Conservation (phyloP, 208 protist genomes). For the Porcisia hertigi region DNA sequence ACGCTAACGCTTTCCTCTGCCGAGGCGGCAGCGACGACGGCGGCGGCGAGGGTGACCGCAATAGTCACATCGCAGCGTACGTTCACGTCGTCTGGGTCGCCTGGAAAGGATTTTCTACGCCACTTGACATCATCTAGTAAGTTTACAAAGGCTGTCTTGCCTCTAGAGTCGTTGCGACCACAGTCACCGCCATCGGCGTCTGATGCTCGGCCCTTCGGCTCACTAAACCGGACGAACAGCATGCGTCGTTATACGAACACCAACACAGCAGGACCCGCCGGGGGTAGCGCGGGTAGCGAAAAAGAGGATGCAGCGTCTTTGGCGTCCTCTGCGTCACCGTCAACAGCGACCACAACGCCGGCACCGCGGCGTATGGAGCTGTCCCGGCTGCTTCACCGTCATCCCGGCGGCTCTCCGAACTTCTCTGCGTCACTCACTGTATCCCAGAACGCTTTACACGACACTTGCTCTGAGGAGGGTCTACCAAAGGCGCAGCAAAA, state of each 20-base stretch:
- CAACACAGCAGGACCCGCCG: slow-evolving; percentile 10
- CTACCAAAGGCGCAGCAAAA: not conserved
- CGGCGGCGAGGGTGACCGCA: not conserved
- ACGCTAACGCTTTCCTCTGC: not conserved
- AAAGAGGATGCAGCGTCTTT: not conserved
- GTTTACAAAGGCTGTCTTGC: slow-evolving; percentile 27
- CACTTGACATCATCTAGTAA: slow-evolving; percentile 1
- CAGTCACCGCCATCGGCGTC: slow-evolving; percentile 45
- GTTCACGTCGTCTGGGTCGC: slow-evolving; percentile 14
- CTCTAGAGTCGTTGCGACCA: slow-evolving; percentile 43
- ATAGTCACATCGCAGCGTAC: not conserved
- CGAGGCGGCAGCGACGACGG: not conserved
- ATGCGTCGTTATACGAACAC: slow-evolving; percentile 45
- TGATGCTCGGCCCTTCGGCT: slow-evolving; percentile 66
- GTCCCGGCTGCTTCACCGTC: slow-evolving; percentile 9
- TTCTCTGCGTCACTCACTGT: not conserved
- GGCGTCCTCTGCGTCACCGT: not conserved
- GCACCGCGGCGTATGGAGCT: slow-evolving; percentile 23
- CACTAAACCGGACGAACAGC: slow-evolving; percentile 36
- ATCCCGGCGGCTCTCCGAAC: not conserved
- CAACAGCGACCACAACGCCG: not conserved
- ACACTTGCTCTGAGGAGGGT: not conserved
- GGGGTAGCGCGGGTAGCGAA: not conserved
- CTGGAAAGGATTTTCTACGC: slow-evolving; percentile 16
- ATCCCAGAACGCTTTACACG: not conserved